These are phyloP conservation scores for Obba rivulosa DNA, from an alignment of 768 basidiomycete species.

Conservation along the genomic window DNA sequence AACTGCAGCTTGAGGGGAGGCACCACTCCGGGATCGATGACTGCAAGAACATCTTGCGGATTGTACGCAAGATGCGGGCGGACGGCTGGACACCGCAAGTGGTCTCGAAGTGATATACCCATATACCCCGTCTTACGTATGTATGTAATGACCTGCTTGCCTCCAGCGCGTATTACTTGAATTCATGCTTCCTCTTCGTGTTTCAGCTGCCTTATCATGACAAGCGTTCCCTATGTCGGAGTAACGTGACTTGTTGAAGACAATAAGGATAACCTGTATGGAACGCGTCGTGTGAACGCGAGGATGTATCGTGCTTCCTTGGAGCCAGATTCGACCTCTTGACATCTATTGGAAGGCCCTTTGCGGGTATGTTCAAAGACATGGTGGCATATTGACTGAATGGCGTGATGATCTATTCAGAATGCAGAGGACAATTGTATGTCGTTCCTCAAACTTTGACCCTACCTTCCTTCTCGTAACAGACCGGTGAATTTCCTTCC, in stretches of 20 bases:
- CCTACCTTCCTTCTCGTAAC: too few relatives aligned
- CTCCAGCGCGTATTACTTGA: neutral
- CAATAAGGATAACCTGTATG: constrained; percentile 10
- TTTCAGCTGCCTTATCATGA: neutral
- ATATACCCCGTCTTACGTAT: too few relatives aligned
- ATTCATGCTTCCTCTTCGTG: constrained; percentile 1
- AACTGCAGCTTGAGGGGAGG: constrained; percentile 21
- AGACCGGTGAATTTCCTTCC: too few relatives aligned
- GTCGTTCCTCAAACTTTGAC: too few relatives aligned
- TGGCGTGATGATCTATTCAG: too few relatives aligned
- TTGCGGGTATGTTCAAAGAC: too few relatives aligned
- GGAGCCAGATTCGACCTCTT: too few relatives aligned
- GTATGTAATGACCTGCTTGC: neutral
- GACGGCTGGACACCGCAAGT: constrained; percentile 21
- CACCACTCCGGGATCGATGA: constrained; percentile 29
- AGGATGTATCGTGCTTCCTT: too few relatives aligned
- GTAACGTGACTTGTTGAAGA: constrained; percentile 8
- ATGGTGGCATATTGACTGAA: too few relatives aligned
- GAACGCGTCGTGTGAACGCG: neutral
- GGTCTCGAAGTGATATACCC: neutral
- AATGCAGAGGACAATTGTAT: too few relatives aligned
- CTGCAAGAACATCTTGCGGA: constrained; percentile 25
- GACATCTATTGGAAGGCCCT: too few relatives aligned
- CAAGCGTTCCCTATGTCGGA: neutral
- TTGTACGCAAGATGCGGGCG: constrained; percentile 17